phyloP scores from a whole-genome alignment of 257 asterid genomes.

The Verbena officinalis region DNA sequence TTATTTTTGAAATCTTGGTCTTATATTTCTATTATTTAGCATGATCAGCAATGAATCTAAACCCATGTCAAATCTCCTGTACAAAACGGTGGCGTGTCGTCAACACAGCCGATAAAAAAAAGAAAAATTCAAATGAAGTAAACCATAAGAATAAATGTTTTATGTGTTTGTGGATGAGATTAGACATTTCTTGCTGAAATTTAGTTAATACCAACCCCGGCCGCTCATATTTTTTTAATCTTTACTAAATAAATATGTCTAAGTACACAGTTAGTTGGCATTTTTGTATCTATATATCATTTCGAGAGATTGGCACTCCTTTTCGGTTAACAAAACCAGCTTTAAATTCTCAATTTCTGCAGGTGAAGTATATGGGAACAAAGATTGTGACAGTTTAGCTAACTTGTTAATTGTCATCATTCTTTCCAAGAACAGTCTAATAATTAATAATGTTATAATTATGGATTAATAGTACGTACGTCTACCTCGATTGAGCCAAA shows the following conservation, averaged over 20 bases:
- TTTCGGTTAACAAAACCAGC: conserved; percentile 50
- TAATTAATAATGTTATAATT: conserved; percentile 17
- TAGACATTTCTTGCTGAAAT: conserved; percentile 51
- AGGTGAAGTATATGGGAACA: conserved; percentile 51
- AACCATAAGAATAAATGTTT: conserved; percentile 46
- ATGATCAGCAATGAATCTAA: too few relatives aligned
- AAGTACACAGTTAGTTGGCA: conserved; percentile 67
- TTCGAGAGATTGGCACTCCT: conserved; percentile 50
- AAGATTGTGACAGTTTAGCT: conserved; percentile 59
- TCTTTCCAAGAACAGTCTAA: background rate
- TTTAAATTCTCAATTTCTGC: conserved; percentile 38
- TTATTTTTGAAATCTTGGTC: too few relatives aligned
- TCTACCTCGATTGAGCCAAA: conserved; percentile 10
- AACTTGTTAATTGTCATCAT: conserved; percentile 26
- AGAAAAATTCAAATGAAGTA: conserved; percentile 46
- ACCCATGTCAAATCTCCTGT: conserved; percentile 13
- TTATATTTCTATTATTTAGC: too few relatives aligned
- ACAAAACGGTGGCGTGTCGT: conserved; percentile 46
- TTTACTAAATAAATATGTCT: conserved; percentile 28
- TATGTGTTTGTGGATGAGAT: conserved; percentile 1
- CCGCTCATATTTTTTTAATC: conserved; percentile 20
- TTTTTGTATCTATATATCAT: conserved; percentile 46
- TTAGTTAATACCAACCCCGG: conserved; percentile 51
- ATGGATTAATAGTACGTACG: conserved; percentile 4
- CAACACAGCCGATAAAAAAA: conserved; percentile 26